Evolutionary conservation across 768 basidiomycete species (phyloP), one percentile per base, ranked within the genome.

Genomic region (Termitomyces bulborhizus): DNA sequence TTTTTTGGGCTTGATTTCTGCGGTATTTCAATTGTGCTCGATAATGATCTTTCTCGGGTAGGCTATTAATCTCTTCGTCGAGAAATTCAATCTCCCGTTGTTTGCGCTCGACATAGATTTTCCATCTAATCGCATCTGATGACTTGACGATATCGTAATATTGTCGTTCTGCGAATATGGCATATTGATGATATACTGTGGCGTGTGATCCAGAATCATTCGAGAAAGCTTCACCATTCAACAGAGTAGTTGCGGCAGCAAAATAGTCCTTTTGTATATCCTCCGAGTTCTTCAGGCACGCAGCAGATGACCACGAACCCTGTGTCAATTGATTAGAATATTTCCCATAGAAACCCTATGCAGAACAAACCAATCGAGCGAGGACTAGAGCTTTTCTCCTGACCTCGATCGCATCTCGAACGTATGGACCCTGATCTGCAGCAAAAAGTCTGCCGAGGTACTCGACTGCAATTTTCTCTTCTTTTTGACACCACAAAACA

Each of bases 221-320:
- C 1, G 58, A 44, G 31, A 63, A 54, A 45, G 64, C 46, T 6
- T 51, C 61, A 37, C 59, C 55, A 18, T 69, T 65, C 36, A 76
- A 57, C 7, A 72, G 48, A 0, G 56, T 43, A 29, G 77, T 73
- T 0, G 93, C 90, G 0, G 78, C 76, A 16, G 79, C 73, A 65
- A 98, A 98, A 66, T 83, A 95, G 3, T 77, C 73, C 0, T 71
- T 63, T 58, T 80, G 79, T 51, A 97, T 93, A 29, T 85, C 80
- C 15, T 78, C 73, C 0, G 93, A 84, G 46, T 88, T 88, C 62
- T 88, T 85, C 27, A 96, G 68, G 55, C 88, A 89, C 1, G 97
- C 93, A 62, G 90, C 85, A 6, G 91, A 81, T 24, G 83, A 86
- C 97, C 97, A 99, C 11, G 86, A 78, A 9, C 96, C 97, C 93